Percentiles rank a stretch among this genome's conserved stretches.
These are phyloP conservation scores for Xylaria flabelliformis DNA, from an alignment of 495 filamentous ascomycete genomes.

Conservation along the genomic window DNA sequence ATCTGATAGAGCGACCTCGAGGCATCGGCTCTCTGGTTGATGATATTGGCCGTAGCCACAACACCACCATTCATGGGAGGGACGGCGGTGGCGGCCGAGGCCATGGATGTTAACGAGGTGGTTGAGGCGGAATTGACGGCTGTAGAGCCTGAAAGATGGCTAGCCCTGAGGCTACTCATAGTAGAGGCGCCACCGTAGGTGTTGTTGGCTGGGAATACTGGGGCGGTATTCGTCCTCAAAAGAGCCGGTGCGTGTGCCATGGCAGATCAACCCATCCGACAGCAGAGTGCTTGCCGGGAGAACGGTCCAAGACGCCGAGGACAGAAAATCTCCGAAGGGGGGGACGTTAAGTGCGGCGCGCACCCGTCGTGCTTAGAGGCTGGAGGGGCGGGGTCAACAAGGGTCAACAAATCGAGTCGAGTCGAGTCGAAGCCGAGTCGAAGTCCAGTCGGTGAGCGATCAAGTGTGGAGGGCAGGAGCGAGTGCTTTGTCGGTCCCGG, in stretches of 20 bases:
- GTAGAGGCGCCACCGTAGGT: slow-evolving; percentile 46
- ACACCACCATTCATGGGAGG: slow-evolving; percentile 62
- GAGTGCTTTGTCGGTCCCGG: slow-evolving; percentile 20
- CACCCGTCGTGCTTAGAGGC: neutral
- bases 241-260: slow-evolving; percentile 59
- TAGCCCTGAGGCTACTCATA: slow-evolving; percentile 57
- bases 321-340: neutral
- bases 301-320: neutral
- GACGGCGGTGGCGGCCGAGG: slow-evolving; percentile 47
- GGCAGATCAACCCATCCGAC: slow-evolving; percentile 51
- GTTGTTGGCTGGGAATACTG: slow-evolving; percentile 50
- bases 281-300: slow-evolving; percentile 15
- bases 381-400: slow-evolving; percentile 1
- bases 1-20: slow-evolving; percentile 92
- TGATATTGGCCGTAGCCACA: slow-evolving; percentile 82
- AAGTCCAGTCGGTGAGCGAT: slow-evolving; percentile 1
- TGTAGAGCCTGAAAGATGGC: slow-evolving; percentile 61
- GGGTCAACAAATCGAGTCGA: too few relatives aligned
- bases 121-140: slow-evolving; percentile 51
- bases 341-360: neutral
- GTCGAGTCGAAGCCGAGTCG: neutral
- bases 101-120: slow-evolving; percentile 56
- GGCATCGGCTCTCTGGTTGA: slow-evolving; percentile 90
- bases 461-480: neutral
- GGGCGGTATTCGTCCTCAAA: slow-evolving; percentile 59